Percentiles rank a stretch among this genome's conserved stretches.
Conservation (phyloP, 257 asterid genomes). For the Gentiana straminea region DNA sequence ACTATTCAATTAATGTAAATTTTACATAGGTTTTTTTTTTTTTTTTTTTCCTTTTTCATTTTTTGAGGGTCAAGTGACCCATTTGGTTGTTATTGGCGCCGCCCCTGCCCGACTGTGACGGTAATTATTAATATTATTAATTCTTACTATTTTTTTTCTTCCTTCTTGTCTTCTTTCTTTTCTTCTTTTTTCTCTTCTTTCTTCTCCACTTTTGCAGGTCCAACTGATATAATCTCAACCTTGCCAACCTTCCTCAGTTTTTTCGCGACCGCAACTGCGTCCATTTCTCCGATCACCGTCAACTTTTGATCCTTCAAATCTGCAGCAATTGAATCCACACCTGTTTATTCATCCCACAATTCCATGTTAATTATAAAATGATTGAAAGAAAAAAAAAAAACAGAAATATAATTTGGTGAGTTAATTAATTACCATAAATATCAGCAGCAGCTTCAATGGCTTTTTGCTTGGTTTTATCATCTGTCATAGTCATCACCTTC, state of each 20-base stretch:
- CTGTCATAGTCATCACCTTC: slow-evolving; percentile 62
- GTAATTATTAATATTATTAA: not conserved
- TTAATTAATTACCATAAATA: slow-evolving; percentile 30
- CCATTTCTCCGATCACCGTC: slow-evolving; percentile 72
- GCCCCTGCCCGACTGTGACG: too few species aligned
- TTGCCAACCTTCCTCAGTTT: slow-evolving; percentile 59
- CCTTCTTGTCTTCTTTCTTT: slow-evolving; percentile 23
- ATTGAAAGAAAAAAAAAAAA: not conserved
- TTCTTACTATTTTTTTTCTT: slow-evolving; percentile 22
- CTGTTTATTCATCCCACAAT: slow-evolving; percentile 21
- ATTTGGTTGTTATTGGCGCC: too few species aligned
- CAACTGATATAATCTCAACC: slow-evolving; percentile 54
- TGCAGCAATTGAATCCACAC: slow-evolving; percentile 63
- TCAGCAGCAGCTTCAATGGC: slow-evolving; percentile 87
- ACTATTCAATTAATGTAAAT: too few species aligned
- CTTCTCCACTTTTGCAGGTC: slow-evolving; percentile 64
- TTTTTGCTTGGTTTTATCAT: slow-evolving; percentile 72
- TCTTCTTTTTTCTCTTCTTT: slow-evolving; percentile 33
- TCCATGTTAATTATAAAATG: not conserved
- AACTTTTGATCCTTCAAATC: slow-evolving; percentile 58
- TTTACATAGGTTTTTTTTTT: not conserved
- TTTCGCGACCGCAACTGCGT: slow-evolving; percentile 55
- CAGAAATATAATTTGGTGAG: not conserved
- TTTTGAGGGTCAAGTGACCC: not conserved
- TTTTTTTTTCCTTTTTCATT: slow-evolving; percentile 4